Conservation (phyloP, 192 early-diverging fungal species). For the Dissophora globulifera region DNA sequence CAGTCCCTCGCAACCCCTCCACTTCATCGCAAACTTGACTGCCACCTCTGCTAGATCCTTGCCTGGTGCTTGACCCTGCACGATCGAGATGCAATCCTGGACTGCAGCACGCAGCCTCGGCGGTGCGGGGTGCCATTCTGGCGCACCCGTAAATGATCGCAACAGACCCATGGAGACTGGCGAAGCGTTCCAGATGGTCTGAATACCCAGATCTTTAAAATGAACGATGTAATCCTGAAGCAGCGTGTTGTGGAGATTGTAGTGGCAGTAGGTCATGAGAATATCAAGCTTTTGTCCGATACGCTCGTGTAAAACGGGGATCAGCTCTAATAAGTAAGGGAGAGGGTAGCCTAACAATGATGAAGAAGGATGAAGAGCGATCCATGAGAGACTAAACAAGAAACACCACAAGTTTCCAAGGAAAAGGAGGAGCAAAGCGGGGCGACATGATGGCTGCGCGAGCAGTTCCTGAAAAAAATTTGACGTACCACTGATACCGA, state of each 20-base stretch:
- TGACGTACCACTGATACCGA: slow-evolving; percentile 71
- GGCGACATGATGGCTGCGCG: too few relatives aligned
- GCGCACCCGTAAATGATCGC: slow-evolving; percentile 55
- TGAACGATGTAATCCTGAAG: slow-evolving; percentile 61
- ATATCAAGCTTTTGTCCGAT: slow-evolving; percentile 66
- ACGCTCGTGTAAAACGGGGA: slow-evolving; percentile 62
- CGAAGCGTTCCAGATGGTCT: slow-evolving; percentile 71
- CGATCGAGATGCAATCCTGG: slow-evolving; percentile 55
- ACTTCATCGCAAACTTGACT: slow-evolving; percentile 55
- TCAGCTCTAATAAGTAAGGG: slow-evolving; percentile 66
- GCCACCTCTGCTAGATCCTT: slow-evolving; percentile 68
- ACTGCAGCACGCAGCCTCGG: slow-evolving; percentile 59
- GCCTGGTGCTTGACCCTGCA: slow-evolving; percentile 46
- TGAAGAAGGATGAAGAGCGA: background rate
- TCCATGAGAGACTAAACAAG: too few relatives aligned
- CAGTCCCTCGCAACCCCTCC: slow-evolving; percentile 52
- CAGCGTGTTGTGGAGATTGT: slow-evolving; percentile 71
- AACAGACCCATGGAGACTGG: slow-evolving; percentile 80
- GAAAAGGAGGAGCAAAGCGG: too few relatives aligned
- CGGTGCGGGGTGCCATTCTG: slow-evolving; percentile 79
- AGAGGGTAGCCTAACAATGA: slow-evolving; percentile 67
- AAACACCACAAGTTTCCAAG: background rate
- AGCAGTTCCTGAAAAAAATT: too few relatives aligned
- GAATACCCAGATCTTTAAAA: slow-evolving; percentile 65
- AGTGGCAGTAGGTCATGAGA: slow-evolving; percentile 76